These are phyloP conservation scores for Cyclotella kingstonii DNA, from an alignment of 108 stramenopile genomes.

Conservation along the genomic window DNA sequence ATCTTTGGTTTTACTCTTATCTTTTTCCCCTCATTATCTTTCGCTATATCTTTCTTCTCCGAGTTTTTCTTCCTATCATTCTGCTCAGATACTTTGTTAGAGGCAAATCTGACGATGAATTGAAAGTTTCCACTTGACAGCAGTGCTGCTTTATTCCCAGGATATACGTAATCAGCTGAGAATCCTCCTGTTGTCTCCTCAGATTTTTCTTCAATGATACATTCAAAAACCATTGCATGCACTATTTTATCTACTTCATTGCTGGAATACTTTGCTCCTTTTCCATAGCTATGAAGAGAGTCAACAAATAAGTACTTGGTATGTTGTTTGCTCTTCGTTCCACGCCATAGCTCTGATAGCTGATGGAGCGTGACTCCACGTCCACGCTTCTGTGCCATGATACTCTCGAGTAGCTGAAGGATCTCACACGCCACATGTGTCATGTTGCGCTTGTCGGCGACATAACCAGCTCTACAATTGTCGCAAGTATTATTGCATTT, in stretches of 20 bases:
- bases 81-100: constrained; percentile 13
- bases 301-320: constrained; percentile 50
- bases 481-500: constrained; percentile 86
- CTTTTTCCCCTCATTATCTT: constrained; percentile 15
- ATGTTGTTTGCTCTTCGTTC: constrained; percentile 64
- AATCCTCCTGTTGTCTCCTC: constrained; percentile 55
- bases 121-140: constrained; percentile 43
- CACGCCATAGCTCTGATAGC: constrained; percentile 75
- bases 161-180: constrained; percentile 66
- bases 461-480: constrained; percentile 75
- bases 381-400: constrained; percentile 39
- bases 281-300: constrained; percentile 52
- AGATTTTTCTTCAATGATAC: constrained; percentile 58
- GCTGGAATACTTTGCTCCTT: constrained; percentile 65
- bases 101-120: constrained; percentile 72
- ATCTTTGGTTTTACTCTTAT: constrained; percentile 31
- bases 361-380: constrained; percentile 65
- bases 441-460: constrained; percentile 60
- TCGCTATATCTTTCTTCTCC: constrained; percentile 23
- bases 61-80: constrained; percentile 44
- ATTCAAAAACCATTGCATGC: constrained; percentile 75
- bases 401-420: constrained; percentile 48
- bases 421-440: constrained; percentile 58
- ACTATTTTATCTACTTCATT: constrained; percentile 64
- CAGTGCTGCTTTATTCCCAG: constrained; percentile 52